Evolutionary conservation across 768 basidiomycete genomes (phyloP), one percentile per base, ranked within the genome.

Genomic region (Pleurotus eryngii): DNA sequence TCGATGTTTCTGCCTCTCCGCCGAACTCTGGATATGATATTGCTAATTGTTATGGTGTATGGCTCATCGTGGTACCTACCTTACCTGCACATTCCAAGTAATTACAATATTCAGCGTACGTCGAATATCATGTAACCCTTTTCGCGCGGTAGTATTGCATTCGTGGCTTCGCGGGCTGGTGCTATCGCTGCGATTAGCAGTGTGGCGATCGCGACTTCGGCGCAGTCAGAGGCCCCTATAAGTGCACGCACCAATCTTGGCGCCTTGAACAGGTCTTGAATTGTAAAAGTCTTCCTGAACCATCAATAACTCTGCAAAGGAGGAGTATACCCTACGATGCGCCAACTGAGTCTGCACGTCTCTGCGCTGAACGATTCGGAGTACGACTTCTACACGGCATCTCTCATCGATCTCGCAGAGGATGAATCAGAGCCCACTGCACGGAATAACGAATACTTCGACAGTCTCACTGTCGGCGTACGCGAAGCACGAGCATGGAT

Each of bases 401-500:
- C 83, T 39, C 73, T 92, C 42, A 67, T 68, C 48, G 86, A 85
- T 58, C 74, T 87, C 42, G 70, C 76, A 43, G 61, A 66, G 35
- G 59, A 70, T n/a, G 61, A 67, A 60, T 51, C 47, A 56, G 61
- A 56, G 18, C 5, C 30, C 2, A 40, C 40, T 1, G 45, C 56
- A 17, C 67, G 69, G 48, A 70, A 77, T 57, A 82, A 85, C 68
- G 71, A 68, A 0, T 78, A 79, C 63, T 86, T 82, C 62, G 86
- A 87, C 58, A 67, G 70, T 15, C 75, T 82, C 53, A 61, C 68
- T 3, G 72, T 90, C 9, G 80, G 85, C 40, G 78, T 78, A 18
- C 80, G 89, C 27, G 90, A 92, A 66, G 85, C 78, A 8, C 74
- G 89, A 39, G 89, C 86, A 3, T 92, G 89, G 89, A 70, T 92